Evolutionary conservation across 768 basidiomycete species (phyloP), one percentile per base, ranked within the genome.

Genomic region (Agaricus bisporus): DNA sequence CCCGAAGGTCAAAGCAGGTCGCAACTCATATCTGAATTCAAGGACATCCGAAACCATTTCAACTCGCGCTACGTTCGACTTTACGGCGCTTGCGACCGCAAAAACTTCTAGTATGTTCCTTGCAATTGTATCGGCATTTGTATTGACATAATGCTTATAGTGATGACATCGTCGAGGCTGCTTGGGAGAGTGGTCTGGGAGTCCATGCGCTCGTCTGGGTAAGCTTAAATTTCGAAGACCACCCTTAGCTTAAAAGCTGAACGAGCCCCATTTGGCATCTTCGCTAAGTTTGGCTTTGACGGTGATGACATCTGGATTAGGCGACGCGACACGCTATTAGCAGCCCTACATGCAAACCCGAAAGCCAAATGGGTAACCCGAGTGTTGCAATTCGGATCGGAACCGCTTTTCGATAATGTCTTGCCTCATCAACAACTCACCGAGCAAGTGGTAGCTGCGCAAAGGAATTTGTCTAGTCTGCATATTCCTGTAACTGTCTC

Each of bases 121-220:
- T 41, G 26, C 14, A 5, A 25, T 6, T 22, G 5, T 18, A 5
- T 14, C 42, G 17, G 9, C 17, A 28, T 15, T 32, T 35, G 29
- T 51, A 35, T 17, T 48, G 14, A 29, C 41, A 25, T 32, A 43
- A 48, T 20, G 8, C 14, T 32, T 7, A 11, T 29, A 67, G 60
- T 54, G 77, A 83, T 58, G 70, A 80, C 48, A 62, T 83, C 44
- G 71, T 83, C 14, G 70, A 77, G 38, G 81, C 82, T 25, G 82
- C 82, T 9, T 83, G 78, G 78, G 66, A 66, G n/a, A 60, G 45
- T 46, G 59, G 63, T 15, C 64, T 84, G 11, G 82, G 82, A 22
- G 80, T 84, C 12, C 82, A 84, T 51, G 81, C 80, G 11, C 65
- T 82, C 29, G 72, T 84, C 47, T 84, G 81, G 81, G 81, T 81